Evolutionary conservation across 1,284 basidiomycete genomes (phyloP), one percentile per base, ranked within the genome.

Genomic region (Moniliophthora roreri): DNA sequence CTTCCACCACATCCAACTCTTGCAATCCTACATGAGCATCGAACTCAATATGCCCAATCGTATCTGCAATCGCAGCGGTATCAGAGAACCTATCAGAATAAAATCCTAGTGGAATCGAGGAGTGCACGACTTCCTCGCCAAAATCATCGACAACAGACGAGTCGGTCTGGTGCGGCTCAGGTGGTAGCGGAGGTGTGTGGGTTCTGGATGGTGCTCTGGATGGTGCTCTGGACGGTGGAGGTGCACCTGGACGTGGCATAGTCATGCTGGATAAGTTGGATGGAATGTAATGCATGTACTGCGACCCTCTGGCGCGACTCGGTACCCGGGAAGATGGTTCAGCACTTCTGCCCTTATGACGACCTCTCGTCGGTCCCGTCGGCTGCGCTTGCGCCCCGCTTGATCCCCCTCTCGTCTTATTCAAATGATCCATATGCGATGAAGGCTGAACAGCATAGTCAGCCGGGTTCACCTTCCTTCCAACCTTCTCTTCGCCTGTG

Each of bases 231-330:
- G 44, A 46, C 16, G 44, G 44, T 18, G 44, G 44, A 32, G 44
- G 44, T 26, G 44, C 24, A 13, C 24, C 44, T 32, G 44, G 44
- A n/a, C 44, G 44, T 26, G 24, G 26, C 11, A 46, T 28, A 16
- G 44, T 46, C 21, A 28, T n/a, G 13, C 24, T 46, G 24, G 44
- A 46, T 8, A 46, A 28, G 28, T 46, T 46, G 44, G 44, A 46
- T 15, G 44, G 44, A 26, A 46, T 46, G 44, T 46, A 46, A 46
- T 46, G 44, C 44, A 46, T 46, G 24, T 46, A 46, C 26, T 46
- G 44, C 11, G 44, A 46, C 16, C 44, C 44, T 46, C 44, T 28
- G 6, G 24, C 44, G 24, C 44, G 44, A 46, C 44, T 46, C 13
- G 44, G 24, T 7, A 46, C 44, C 16, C 44, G 26, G 7, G 44